A percentile compares a stretch with the other conserved stretches of the same genome.
Conservation (phyloP, 148 eudicot genomes). For the Vaccinium vitisidaea region DNA sequence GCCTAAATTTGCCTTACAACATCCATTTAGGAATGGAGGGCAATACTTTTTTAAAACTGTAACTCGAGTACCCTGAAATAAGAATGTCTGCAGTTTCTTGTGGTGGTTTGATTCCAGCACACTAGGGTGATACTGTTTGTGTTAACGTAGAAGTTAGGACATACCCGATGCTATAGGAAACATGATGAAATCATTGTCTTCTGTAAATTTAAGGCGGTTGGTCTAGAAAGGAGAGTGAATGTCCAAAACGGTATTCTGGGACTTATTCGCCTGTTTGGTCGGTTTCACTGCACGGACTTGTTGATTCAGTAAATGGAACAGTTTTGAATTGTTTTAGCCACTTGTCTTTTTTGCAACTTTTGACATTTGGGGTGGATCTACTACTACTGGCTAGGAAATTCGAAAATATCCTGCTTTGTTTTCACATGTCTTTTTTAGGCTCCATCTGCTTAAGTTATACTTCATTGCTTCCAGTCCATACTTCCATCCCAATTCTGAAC, state of each 20-base stretch:
- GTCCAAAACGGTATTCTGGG: not conserved
- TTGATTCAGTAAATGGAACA: not conserved
- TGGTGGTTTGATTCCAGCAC: not conserved
- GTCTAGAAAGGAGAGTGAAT: not conserved
- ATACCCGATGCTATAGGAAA: not conserved
- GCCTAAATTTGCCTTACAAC: not conserved
- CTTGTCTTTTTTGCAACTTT: not conserved
- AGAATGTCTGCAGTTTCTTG: not conserved
- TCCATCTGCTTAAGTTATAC: not conserved
- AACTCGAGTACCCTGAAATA: not conserved
- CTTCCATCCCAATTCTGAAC: not conserved
- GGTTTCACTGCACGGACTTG: not conserved
- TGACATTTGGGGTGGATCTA: not conserved
- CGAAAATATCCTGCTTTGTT: not conserved
- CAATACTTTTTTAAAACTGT: not conserved
- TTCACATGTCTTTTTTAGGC: not conserved
- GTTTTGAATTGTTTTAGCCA: not conserved
- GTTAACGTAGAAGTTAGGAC: not conserved
- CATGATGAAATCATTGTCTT: not conserved
- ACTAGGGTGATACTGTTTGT: not conserved
- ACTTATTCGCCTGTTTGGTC: not conserved
- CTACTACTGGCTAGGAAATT: not conserved
- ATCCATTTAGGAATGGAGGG: not conserved
- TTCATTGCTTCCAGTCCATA: not conserved
- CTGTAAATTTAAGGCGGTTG: not conserved